Conservation (phyloP, 805 yeast species). For the Schizosaccharomyces lindneri region DNA sequence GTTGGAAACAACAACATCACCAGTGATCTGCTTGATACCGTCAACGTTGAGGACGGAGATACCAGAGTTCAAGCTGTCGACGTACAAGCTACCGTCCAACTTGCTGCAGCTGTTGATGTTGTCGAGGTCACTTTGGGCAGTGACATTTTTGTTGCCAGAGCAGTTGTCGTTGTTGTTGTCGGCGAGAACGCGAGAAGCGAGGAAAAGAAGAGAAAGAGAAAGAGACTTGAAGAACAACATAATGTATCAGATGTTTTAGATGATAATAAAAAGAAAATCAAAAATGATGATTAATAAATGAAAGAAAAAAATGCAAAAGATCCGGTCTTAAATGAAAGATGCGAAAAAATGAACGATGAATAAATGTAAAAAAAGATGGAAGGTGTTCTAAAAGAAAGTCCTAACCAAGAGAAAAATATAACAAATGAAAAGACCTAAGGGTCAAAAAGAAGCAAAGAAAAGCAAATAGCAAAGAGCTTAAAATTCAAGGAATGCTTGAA, state of each 20-base stretch:
- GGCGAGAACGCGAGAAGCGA: background rate
- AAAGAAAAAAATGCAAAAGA: no score
- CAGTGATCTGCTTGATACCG: slow-evolving; percentile 53
- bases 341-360: no score
- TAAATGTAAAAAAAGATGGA: no score
- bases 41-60: slow-evolving; percentile 31
- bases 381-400: no score
- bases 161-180: slow-evolving; percentile 8
- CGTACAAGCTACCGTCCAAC: slow-evolving; percentile 52
- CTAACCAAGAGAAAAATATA: no score
- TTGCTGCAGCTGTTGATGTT: slow-evolving; percentile 46
- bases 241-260: background rate
- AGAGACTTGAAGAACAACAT: background rate
- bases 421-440: no score
- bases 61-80: slow-evolving; percentile 17
- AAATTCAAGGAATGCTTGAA: no score
- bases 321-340: no score
- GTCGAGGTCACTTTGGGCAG: slow-evolving; percentile 61
- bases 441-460: no score
- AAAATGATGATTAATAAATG: background rate
- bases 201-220: background rate
- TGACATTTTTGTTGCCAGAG: slow-evolving; percentile 35
- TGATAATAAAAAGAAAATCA: background rate
- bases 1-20: slow-evolving; percentile 42
- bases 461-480: no score